Evolutionary conservation across 306 rosid species (phyloP), one percentile per base, ranked within the genome.

Genomic region (Quercus aquifolioides): DNA sequence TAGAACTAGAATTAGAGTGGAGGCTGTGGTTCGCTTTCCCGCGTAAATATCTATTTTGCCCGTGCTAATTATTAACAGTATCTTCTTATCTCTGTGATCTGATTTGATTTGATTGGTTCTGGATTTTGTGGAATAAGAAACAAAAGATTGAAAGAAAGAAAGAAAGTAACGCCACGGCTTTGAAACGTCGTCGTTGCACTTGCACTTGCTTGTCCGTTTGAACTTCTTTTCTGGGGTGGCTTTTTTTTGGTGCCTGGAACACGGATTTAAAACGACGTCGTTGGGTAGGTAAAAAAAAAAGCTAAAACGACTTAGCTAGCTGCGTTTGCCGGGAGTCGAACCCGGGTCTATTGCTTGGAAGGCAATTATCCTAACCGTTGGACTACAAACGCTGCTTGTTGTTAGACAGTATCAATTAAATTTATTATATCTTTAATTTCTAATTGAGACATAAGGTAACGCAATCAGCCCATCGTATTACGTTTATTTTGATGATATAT

Each of bases 331-430:
- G 85, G 87, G 91, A 82, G 88, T 85, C 87, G 88, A 87, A 87
- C 88, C 88, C 87, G 87, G 88, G 85, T 87, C 88, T 85, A 87
- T 82, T 87, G 91, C 88, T 87, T 87, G 88, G 87, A 87, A 87
- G 88, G 91, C 87, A 87, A 87, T 85, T 87, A 87, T 87, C 88
- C 88, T 85, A 74, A 87, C 91, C 88, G 87, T 85, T 87, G 88
- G 88, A 87, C 91, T 87, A 87, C 91, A 87, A 73, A 87, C 88
- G 90, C 89, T 18, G 0, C 4, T 4, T 49, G 17, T 49, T 49
- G 54, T 0, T 0, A 1, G 5, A 0, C 0, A 0, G 17, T 49
- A 3, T 3, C 17, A 49, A 12, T 49, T 10, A 49, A 1, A 0
- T 0, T 3, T 12, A 2, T 8, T 41, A 41, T 41, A 41, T 41